Conservation (phyloP, 2,329 filamentous ascomycete genomes). For the Nannizzia gypsea region DNA sequence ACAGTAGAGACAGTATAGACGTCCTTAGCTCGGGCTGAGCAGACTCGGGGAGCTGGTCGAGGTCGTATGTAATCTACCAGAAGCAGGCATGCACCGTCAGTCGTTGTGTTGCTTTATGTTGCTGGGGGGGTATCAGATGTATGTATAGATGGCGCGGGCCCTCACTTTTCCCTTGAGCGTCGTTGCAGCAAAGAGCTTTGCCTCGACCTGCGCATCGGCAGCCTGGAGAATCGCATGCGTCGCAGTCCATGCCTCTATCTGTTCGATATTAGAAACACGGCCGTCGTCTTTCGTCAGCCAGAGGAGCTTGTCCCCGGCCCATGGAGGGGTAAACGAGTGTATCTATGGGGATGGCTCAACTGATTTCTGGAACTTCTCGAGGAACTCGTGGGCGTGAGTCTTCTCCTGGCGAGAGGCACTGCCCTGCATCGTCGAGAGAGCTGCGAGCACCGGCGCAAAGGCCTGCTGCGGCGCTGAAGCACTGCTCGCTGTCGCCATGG, state of each 20-base stretch:
- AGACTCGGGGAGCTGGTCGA: slow-evolving; percentile 69
- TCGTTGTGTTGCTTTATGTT: neutral
- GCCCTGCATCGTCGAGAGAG: slow-evolving; percentile 80
- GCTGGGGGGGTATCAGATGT: neutral
- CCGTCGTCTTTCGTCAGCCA: no score
- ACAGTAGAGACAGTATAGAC: slow-evolving; percentile 70
- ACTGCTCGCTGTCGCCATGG: slow-evolving; percentile 58
- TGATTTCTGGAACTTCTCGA: slow-evolving; percentile 96
- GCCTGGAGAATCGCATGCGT: slow-evolving; percentile 80
- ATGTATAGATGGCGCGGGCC: neutral
- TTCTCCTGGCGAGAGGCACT: slow-evolving; percentile 72
- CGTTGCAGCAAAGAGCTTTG: slow-evolving; percentile 89
- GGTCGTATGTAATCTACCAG: slow-evolving; percentile 82
- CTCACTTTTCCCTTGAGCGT: slow-evolving; percentile 94
- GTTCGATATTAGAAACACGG: slow-evolving; percentile 5
- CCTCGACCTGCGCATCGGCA: slow-evolving; percentile 60
- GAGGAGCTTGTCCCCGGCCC: neutral
- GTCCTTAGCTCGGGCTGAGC: slow-evolving; percentile 67
- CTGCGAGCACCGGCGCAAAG: slow-evolving; percentile 76
- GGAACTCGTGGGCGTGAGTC: slow-evolving; percentile 77
- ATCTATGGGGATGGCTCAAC: slow-evolving; percentile 35
- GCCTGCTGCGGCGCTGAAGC: slow-evolving; percentile 51
- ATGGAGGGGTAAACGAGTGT: slow-evolving; percentile 1
- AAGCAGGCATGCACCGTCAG: slow-evolving; percentile 8
- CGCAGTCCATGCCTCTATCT: slow-evolving; percentile 84